These are phyloP conservation scores for Basipetospora chlamydospora DNA, from an alignment of 2,329 filamentous ascomycete species.

Conservation along the genomic window DNA sequence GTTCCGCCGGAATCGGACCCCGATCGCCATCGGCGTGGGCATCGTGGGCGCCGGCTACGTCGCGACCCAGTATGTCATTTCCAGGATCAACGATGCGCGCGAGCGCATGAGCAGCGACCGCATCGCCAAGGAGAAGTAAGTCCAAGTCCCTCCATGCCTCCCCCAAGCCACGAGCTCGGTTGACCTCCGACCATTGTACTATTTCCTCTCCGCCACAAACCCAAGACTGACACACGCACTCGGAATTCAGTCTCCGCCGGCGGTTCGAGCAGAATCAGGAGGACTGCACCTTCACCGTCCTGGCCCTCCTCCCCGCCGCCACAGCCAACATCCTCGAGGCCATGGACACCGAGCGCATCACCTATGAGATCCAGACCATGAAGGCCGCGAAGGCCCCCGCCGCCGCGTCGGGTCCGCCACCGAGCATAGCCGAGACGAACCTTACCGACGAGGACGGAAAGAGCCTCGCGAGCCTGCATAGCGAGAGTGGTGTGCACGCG, in stretches of 20 bases:
- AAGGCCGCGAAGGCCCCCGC: slow-evolving; percentile 41
- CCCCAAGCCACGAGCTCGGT: neutral
- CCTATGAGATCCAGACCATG: slow-evolving; percentile 86
- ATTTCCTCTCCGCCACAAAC: slow-evolving; percentile 6
- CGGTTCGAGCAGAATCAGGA: slow-evolving; percentile 98
- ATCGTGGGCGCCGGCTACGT: slow-evolving; percentile 83
- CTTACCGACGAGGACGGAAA: slow-evolving; percentile 70
- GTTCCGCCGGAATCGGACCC: slow-evolving; percentile 82
- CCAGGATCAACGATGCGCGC: slow-evolving; percentile 81
- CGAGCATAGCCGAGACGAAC: slow-evolving; percentile 53
- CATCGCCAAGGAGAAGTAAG: slow-evolving; percentile 89
- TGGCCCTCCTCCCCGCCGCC: slow-evolving; percentile 85
- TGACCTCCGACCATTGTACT: too few species aligned
- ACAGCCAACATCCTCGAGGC: slow-evolving; percentile 78
- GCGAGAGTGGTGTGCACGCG: slow-evolving; percentile 70
- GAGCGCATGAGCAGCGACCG: slow-evolving; percentile 95
- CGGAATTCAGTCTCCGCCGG: slow-evolving; percentile 84
- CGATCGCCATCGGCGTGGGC: slow-evolving; percentile 74
- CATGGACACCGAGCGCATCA: slow-evolving; percentile 83
- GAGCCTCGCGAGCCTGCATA: slow-evolving; percentile 61
- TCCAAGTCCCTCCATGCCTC: neutral
- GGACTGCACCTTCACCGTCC: slow-evolving; percentile 93
- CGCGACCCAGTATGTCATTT: slow-evolving; percentile 80
- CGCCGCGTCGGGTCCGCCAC: slow-evolving; percentile 42
- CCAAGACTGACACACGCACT: too few species aligned